phyloP scores from a whole-genome alignment of 148 eudicot species.

The Euryodendron excelsum region DNA sequence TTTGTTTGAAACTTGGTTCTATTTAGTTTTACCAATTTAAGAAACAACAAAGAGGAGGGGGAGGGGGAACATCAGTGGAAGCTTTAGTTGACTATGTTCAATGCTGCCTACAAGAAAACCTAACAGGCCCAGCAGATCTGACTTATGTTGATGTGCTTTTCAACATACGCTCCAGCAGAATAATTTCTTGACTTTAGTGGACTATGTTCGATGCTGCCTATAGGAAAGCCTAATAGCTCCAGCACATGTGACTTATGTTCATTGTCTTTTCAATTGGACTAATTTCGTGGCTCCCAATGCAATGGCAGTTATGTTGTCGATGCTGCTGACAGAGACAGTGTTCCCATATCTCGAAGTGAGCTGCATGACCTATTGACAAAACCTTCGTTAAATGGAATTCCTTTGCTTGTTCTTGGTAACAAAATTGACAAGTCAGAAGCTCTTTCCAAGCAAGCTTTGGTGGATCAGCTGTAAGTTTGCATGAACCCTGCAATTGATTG shows the following conservation, averaged over 20 bases:
- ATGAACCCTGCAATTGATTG: neutral
- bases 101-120: no score
- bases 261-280: neutral
- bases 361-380: conserved; percentile 74
- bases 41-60: no score
- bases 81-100: no score
- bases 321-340: conserved; percentile 86
- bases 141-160: no score
- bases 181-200: no score
- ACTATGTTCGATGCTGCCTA: no score
- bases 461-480: conserved; percentile 75
- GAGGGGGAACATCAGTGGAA: no score
- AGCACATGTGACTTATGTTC: neutral
- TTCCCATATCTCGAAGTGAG: conserved; percentile 72
- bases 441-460: conserved; percentile 66
- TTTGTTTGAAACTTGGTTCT: no score
- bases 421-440: conserved; percentile 92
- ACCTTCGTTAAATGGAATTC: conserved; percentile 70
- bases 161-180: no score
- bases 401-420: conserved; percentile 80
- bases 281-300: neutral
- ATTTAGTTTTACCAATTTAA: no score
- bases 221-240: no score
- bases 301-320: conserved; percentile 81
- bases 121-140: no score